Conservation (phyloP, 192 early-diverging fungal genomes). For the Entomortierella parvispora region DNA sequence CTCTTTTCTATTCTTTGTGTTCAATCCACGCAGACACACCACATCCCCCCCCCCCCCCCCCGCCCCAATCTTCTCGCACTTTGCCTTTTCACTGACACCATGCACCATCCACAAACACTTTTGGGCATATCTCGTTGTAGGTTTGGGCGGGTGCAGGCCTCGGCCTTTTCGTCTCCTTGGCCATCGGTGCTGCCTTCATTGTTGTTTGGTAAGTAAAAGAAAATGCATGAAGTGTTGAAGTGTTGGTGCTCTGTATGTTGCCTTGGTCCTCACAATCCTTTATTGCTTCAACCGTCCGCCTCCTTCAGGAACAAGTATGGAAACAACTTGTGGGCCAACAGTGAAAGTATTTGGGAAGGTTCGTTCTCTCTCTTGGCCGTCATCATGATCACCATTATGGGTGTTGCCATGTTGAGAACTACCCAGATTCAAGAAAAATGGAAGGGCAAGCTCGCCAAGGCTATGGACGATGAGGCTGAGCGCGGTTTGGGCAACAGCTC, state of each 20-base stretch:
- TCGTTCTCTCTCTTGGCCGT: constrained; percentile 79
- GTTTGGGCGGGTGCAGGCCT: constrained; percentile 79
- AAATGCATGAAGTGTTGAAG: not conserved
- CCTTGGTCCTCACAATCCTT: not conserved
- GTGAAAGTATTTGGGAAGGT: constrained; percentile 71
- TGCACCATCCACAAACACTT: too few relatives aligned
- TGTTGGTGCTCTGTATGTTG: not conserved
- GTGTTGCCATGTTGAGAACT: constrained; percentile 80
- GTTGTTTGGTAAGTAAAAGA: constrained; percentile 72
- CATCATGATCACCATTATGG: constrained; percentile 84
- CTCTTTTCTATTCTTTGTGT: constrained; percentile 48
- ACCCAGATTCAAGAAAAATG: constrained; percentile 82
- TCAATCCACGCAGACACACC: constrained; percentile 41
- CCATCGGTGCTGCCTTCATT: constrained; percentile 81
- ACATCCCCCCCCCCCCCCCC: not conserved
- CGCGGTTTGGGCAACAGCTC: constrained; percentile 20
- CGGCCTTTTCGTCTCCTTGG: constrained; percentile 73
- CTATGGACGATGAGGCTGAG: constrained; percentile 56
- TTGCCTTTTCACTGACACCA: constrained; percentile 18
- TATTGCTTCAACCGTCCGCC: not conserved
- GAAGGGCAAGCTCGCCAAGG: constrained; percentile 67
- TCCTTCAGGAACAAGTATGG: constrained; percentile 38
- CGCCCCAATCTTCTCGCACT: not conserved
- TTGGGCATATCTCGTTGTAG: too few relatives aligned
- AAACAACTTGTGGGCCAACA: constrained; percentile 22